phyloP scores from a whole-genome alignment of 2,329 filamentous ascomycete species.

The Fusarium tuaranense region DNA sequence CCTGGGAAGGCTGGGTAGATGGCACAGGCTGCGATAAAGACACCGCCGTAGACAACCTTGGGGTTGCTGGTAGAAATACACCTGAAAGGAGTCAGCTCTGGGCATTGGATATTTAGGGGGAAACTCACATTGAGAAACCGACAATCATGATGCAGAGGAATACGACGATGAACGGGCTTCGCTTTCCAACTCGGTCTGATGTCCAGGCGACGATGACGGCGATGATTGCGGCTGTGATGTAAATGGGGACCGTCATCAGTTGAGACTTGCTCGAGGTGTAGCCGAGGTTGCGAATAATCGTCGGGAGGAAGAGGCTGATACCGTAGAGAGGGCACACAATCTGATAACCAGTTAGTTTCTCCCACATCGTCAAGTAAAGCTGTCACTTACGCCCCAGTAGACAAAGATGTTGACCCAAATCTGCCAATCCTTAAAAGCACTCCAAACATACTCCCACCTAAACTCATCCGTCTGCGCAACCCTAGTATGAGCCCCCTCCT shows the following conservation, averaged over 20 bases:
- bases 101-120: fast-evolving
- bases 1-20: conserved; percentile 86
- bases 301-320: conserved; percentile 71
- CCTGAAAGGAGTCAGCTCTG: conserved; percentile 46
- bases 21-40: conserved; percentile 80
- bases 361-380: too few relatives aligned
- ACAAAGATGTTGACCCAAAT: conserved; percentile 72
- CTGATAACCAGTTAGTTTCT: conserved; percentile 44
- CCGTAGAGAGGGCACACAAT: conserved; percentile 67
- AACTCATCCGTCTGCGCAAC: conserved; percentile 80
- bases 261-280: conserved; percentile 70
- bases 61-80: conserved; percentile 70
- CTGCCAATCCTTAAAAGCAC: conserved; percentile 83
- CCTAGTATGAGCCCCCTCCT: conserved; percentile 24
- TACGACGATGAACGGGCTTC: conserved; percentile 66
- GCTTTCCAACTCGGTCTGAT: conserved; percentile 66
- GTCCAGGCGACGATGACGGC: conserved; percentile 65
- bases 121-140: conserved; percentile 66
- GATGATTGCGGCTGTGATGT: conserved; percentile 71
- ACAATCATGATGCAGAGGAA: conserved; percentile 65
- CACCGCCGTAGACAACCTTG: conserved; percentile 76
- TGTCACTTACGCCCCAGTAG: conserved; percentile 69
- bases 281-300: conserved; percentile 70
- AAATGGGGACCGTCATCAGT: conserved; percentile 72
- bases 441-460: conserved; percentile 79